These are phyloP conservation scores for Penicillium capsulatum DNA, from an alignment of 2,329 filamentous ascomycete genomes.

Conservation along the genomic window DNA sequence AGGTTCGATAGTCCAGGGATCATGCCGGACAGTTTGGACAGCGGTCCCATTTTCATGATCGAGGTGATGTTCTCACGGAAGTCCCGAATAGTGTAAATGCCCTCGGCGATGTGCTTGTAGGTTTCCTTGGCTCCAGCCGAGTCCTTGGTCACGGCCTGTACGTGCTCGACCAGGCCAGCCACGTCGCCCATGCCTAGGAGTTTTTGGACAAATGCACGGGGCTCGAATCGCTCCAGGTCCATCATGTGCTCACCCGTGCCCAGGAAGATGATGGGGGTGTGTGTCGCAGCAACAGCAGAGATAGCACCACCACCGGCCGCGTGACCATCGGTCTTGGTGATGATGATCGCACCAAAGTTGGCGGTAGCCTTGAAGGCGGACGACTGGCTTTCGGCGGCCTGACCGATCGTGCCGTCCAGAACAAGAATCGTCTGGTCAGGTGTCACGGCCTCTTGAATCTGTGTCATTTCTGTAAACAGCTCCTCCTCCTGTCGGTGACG, in stretches of 20 bases:
- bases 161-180: conserved; percentile 89
- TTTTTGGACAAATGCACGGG: conserved; percentile 89
- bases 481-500: conserved; percentile 92
- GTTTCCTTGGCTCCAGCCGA: conserved; percentile 79
- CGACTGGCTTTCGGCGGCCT: conserved; percentile 89
- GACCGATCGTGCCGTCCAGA: conserved; percentile 91
- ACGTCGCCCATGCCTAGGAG: conserved; percentile 97
- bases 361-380: conserved; percentile 96
- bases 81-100: conserved; percentile 92
- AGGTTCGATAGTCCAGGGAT: conserved; percentile 90
- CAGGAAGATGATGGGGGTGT: conserved; percentile 96
- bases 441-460: conserved; percentile 85
- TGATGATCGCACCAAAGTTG: conserved; percentile 96
- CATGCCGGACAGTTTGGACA: conserved; percentile 98
- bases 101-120: conserved; percentile 97
- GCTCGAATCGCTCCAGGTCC: conserved; percentile 87
- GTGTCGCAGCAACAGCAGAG: conserved; percentile 91
- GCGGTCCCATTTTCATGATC: conserved; percentile 99
- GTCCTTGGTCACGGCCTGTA: conserved; percentile 90
- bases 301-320: conserved; percentile 95
- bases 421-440: conserved; percentile 99
- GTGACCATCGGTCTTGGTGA: conserved; percentile 96
- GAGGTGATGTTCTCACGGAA: conserved; percentile 92
- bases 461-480: conserved; percentile 94
- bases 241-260: conserved; percentile 97